Conservation (phyloP, 495 filamentous ascomycete species). For the Elasticomyces elasticus region DNA sequence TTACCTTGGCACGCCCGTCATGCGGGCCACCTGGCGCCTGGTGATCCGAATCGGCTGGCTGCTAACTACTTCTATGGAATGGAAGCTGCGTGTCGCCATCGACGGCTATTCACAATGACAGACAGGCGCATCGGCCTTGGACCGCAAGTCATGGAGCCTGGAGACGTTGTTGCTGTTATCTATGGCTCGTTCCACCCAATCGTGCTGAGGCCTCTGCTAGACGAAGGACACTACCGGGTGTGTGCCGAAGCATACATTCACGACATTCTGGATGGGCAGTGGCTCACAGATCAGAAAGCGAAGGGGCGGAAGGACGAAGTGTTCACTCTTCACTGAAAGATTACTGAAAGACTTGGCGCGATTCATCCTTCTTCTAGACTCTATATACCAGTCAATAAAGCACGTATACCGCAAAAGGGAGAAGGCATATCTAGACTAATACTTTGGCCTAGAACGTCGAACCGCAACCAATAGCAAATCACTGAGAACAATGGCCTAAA, state of each 20-base stretch:
- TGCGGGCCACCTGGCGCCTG: not conserved
- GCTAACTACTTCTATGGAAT: not conserved
- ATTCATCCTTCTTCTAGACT: no score
- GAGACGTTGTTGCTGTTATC: not conserved
- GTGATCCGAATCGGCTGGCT: not conserved
- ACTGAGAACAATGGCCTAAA: no score
- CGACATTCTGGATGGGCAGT: constrained; percentile 3
- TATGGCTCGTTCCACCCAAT: not conserved
- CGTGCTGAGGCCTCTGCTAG: not conserved
- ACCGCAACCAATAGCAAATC: no score
- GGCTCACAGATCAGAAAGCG: not conserved
- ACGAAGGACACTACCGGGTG: not conserved
- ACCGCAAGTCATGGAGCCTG: not conserved
- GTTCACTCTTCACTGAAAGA: no score
- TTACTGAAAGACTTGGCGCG: no score
- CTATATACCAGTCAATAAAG: no score
- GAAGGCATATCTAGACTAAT: no score
- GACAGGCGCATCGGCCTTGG: not conserved
- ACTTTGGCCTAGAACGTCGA: no score
- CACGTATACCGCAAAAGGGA: no score
- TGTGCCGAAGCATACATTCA: constrained; percentile 2
- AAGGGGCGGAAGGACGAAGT: not conserved
- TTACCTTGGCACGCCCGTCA: not conserved
- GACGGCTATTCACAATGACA: not conserved
- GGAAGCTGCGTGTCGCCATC: not conserved